A percentile compares a stretch with the other conserved stretches of the same genome.
Evolutionary conservation across 768 basidiomycete species (phyloP).

Genomic region (Cystobasidium onofrii): DNA sequence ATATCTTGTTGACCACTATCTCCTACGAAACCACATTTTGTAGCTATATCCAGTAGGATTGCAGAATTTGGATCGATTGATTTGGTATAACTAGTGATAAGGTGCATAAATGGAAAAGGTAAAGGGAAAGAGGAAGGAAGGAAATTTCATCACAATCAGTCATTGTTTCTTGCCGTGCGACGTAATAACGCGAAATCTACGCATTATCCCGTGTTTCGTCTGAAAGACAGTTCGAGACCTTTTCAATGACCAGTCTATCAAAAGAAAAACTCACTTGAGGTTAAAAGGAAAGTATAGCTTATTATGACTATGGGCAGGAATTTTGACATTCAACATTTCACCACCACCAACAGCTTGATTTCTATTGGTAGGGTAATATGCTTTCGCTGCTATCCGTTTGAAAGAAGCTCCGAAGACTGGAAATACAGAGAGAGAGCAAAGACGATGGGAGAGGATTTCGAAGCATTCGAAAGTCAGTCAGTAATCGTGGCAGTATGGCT

Average conservation of each 20-base stretch:
- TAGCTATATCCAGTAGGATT: constrained; percentile 39
- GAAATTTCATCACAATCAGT: too few relatives aligned
- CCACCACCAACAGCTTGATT: constrained; percentile 37
- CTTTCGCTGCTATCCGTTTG: constrained; percentile 38
- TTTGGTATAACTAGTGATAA: constrained; percentile 1
- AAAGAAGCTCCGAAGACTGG: constrained; percentile 43
- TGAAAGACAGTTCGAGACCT: too few relatives aligned
- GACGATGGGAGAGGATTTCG: too few relatives aligned
- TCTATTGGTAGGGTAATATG: constrained; percentile 37
- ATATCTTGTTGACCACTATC: background rate
- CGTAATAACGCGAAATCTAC: too few relatives aligned
- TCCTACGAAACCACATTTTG: constrained; percentile 41
- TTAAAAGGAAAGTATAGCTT: constrained; percentile 39
- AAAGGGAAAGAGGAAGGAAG: background rate
- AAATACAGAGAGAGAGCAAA: too few relatives aligned
- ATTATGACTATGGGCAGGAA: constrained; percentile 35
- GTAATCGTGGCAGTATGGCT: too few relatives aligned
- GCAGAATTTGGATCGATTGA: constrained; percentile 37
- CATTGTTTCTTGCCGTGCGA: too few relatives aligned
- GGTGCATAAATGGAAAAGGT: background rate
- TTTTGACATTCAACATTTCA: constrained; percentile 34
- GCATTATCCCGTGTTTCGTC: too few relatives aligned
- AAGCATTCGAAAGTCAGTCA: background rate
- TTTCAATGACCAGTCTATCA: too few relatives aligned
- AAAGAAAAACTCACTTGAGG: constrained; percentile 37